These are phyloP conservation scores for Diaporthe australafricana DNA, from an alignment of 2,329 filamentous ascomycete species.

Conservation along the genomic window DNA sequence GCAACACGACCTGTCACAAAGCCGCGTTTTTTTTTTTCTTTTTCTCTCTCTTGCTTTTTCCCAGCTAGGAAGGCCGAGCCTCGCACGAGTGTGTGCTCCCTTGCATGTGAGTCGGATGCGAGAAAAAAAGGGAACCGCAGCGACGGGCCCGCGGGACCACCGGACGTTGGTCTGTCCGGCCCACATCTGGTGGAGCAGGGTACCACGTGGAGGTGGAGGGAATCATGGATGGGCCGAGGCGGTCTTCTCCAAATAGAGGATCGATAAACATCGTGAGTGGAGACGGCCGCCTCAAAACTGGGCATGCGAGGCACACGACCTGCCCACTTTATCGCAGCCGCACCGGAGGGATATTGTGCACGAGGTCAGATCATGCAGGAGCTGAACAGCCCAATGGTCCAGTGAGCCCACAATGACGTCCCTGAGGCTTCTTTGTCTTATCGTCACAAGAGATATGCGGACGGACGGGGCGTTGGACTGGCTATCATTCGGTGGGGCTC, in stretches of 20 bases:
- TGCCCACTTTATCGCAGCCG: too few species aligned
- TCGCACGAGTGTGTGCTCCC: background rate
- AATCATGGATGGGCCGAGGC: background rate
- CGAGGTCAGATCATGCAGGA: background rate
- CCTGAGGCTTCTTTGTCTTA: background rate
- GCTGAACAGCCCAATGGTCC: background rate
- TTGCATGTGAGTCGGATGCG: background rate
- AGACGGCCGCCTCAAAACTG: too few species aligned
- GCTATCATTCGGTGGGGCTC: background rate
- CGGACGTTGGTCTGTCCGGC: background rate
- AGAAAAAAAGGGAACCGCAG: background rate
- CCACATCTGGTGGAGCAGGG: background rate
- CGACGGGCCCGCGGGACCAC: background rate
- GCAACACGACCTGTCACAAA: background rate
- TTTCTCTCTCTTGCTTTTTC: too few species aligned
- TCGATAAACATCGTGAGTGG: background rate
- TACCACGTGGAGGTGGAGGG: slow-evolving; percentile 15
- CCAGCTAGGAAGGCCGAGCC: too few species aligned
- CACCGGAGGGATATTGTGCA: background rate
- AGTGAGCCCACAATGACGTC: background rate
- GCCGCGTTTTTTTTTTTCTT: background rate
- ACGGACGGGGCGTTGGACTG: background rate
- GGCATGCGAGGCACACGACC: too few species aligned
- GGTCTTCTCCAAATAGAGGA: background rate
- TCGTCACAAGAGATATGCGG: background rate